These are phyloP conservation scores for Vaccinium macrocarpon DNA, from an alignment of 148 eudicot species.

Conservation along the genomic window DNA sequence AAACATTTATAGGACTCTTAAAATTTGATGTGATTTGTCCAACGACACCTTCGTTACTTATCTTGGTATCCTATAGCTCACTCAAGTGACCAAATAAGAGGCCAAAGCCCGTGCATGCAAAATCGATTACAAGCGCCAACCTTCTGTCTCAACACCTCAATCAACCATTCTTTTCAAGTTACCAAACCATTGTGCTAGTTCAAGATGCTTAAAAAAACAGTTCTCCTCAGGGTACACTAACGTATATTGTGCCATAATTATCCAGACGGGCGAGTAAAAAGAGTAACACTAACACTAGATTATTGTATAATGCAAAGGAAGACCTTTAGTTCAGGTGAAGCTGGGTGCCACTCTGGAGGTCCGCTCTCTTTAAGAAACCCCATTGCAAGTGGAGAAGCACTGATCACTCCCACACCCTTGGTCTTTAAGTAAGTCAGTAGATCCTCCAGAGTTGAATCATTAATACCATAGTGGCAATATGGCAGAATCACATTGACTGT, in stretches of 20 bases:
- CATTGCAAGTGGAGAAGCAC: conserved; percentile 97
- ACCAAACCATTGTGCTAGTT: neutral
- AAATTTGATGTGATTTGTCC: too few species aligned
- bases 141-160: neutral
- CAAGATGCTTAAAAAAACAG: neutral
- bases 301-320: neutral
- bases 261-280: neutral
- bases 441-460: conserved; percentile 84
- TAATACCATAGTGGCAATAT: conserved; percentile 83
- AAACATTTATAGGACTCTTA: too few species aligned
- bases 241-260: neutral
- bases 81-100: neutral
- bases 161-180: neutral
- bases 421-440: conserved; percentile 81
- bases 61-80: neutral
- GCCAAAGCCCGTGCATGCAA: neutral
- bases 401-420: conserved; percentile 95
- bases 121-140: neutral
- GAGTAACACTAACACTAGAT: neutral
- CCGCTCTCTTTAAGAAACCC: conserved; percentile 95
- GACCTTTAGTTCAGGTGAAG: conserved; percentile 84
- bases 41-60: neutral
- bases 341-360: conserved; percentile 99
- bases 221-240: neutral
- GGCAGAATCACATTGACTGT: conserved; percentile 84